Evolutionary conservation across 169 alveolate species (phyloP).

Genomic region (Babesia bovis): DNA sequence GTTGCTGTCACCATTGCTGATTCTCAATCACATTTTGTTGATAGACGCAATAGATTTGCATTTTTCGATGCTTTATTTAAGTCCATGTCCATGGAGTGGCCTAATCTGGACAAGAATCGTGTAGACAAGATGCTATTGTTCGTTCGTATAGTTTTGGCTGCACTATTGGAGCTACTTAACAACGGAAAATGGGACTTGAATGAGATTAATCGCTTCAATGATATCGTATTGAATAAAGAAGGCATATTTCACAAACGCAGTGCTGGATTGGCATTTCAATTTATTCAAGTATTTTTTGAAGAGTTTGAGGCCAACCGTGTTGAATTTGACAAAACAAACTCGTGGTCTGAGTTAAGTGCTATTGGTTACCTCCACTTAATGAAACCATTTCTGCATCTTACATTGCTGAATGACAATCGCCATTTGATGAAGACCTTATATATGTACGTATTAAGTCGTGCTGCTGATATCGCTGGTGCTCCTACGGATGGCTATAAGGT

Average conservation of each 20-base stretch:
- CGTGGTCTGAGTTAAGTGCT: neutral
- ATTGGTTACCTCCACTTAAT: conserved; percentile 7
- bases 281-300: conserved; percentile 36
- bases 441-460: conserved; percentile 13
- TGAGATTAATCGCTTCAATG: conserved; percentile 7
- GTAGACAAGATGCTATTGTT: conserved; percentile 58
- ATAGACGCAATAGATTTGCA: neutral
- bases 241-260: conserved; percentile 43
- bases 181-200: conserved; percentile 29
- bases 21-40: conserved; percentile 21
- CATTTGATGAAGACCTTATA: conserved; percentile 26
- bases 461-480: conserved; percentile 3
- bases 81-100: conserved; percentile 55
- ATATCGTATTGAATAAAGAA: conserved; percentile 24
- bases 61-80: conserved; percentile 32
- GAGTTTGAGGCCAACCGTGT: conserved; percentile 28
- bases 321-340: neutral
- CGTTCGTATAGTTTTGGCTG: conserved; percentile 53
- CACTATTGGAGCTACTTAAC: conserved; percentile 32
- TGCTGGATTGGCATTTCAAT: conserved; percentile 47
- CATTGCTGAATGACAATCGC: conserved; percentile 8
- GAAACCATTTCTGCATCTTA: conserved; percentile 19
- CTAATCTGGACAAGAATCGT: conserved; percentile 50
- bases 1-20: conserved; percentile 48
- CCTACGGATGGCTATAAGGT: neutral